Percentiles rank a stretch among this genome's conserved stretches.
phyloP scores from a whole-genome alignment of 306 rosid genomes.

The Ceratonia siliqua region DNA sequence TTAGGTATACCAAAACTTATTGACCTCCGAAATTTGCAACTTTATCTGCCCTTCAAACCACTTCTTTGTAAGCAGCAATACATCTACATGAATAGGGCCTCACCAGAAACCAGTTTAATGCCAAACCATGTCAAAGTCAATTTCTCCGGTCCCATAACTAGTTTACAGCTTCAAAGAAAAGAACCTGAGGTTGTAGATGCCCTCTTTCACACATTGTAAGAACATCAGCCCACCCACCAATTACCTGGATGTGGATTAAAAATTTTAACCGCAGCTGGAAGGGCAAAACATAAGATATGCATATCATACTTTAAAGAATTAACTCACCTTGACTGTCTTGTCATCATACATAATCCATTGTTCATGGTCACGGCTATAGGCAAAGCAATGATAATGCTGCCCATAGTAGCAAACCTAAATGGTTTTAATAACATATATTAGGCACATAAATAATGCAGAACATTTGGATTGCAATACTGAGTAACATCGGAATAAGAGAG shows the following conservation, averaged over 20 bases:
- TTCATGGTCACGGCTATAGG: constrained; percentile 74
- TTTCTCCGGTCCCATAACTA: constrained; percentile 50
- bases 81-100: constrained; percentile 43
- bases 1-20: constrained; percentile 45
- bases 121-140: constrained; percentile 42
- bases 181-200: constrained; percentile 97
- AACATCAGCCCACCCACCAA: constrained; percentile 93
- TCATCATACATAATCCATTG: constrained; percentile 96
- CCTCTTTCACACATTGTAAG: constrained; percentile 83
- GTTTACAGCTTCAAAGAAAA: constrained; percentile 92
- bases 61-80: constrained; percentile 43
- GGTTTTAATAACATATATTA: constrained; percentile 26
- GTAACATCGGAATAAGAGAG: background rate
- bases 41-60: constrained; percentile 42
- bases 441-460: constrained; percentile 16
- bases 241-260: constrained; percentile 53
- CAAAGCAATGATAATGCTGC: constrained; percentile 97
- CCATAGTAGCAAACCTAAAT: constrained; percentile 96
- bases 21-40: constrained; percentile 39
- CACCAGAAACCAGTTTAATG: constrained; percentile 35
- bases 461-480: background rate
- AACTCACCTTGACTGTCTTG: constrained; percentile 84
- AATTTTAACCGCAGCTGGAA: constrained; percentile 22
- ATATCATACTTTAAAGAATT: constrained; percentile 9
- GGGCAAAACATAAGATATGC: constrained; percentile 13